Evolutionary conservation across 768 basidiomycete genomes (phyloP), one percentile per base, ranked within the genome.

Genomic region (Lentinula sp.): DNA sequence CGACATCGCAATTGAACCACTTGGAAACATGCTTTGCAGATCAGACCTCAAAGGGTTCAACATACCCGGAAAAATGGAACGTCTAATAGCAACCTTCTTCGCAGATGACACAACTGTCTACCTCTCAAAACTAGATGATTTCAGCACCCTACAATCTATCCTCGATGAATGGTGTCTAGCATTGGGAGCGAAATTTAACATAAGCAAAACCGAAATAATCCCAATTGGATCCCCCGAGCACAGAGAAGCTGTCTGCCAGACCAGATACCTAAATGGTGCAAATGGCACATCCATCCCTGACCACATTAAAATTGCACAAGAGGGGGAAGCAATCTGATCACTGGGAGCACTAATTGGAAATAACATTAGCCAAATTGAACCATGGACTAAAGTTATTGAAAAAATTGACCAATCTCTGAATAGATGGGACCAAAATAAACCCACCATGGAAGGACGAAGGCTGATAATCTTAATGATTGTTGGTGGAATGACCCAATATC

Each of bases 101-200:
- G 76, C 78, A 0, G 76, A 80, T 61, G 77, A 80, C 62, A 79
- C 77, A 7, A 72, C 72, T 1, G 70, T 71, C 0, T 77, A 68
- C 63, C 71, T 81, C 0, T 65, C 64, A 2, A 65, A 69, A 43
- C 9, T 60, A 0, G 77, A 80, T 52, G 51, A 65, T 6, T 71
- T 71, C 10, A 48, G 55, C 0, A 61, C 59, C 0, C 69, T 81
- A 0, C 37, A 64, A 2, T 0, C 36, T 0, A 68, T 80, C 1
- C 75, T 81, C 0, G 32, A 69, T 0, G 43, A 41, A 0, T 83
- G 81, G 81, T 82, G 77, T 60, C 18, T 16, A 0, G 76, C 72
- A 4, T 75, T 76, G 7, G 65, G 71, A 0, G 79, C 79, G 0
- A 76, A 74, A 43, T 82, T 81, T 63, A 82, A 81, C 56, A 59